Percentiles rank a stretch among this genome's conserved stretches.
Evolutionary conservation across 129 eudicot species (phyloP).

Genomic region (Centella asiatica): DNA sequence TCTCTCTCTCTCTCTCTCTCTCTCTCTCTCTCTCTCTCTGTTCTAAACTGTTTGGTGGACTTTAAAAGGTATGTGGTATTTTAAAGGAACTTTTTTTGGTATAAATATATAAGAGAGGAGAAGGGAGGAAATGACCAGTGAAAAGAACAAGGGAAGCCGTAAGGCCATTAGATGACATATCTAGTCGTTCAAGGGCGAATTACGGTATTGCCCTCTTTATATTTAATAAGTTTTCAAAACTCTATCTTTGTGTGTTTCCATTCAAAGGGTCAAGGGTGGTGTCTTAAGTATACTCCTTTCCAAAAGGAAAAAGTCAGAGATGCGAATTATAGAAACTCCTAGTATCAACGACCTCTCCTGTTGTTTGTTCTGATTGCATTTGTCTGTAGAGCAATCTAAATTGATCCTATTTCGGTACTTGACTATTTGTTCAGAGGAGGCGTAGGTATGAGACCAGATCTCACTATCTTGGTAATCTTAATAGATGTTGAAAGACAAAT

Average conservation of each 20-base stretch:
- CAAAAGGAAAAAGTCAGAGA: conserved; percentile 1
- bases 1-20: conserved; percentile 7
- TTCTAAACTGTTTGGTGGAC: not conserved
- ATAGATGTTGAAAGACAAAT: too few relatives aligned
- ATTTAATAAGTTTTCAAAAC: not conserved
- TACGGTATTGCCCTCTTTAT: conserved; percentile 23
- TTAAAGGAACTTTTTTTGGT: conserved; percentile 11
- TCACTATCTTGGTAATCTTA: too few relatives aligned
- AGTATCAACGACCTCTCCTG: not conserved
- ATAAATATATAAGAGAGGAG: conserved; percentile 17
- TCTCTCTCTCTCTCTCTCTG: not conserved
- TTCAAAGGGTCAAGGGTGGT: conserved; percentile 6
- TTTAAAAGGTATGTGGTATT: conserved; percentile 2
- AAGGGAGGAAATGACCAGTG: conserved; percentile 18
- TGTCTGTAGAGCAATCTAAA: too few relatives aligned
- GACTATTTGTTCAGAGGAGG: conserved; percentile 14
- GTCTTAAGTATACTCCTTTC: conserved; percentile 1
- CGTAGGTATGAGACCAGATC: too few relatives aligned
- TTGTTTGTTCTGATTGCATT: not conserved
- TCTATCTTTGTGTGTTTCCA: not conserved
- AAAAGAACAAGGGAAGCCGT: conserved; percentile 19
- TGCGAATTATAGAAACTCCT: not conserved
- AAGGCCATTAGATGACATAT: conserved; percentile 46
- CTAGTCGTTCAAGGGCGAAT: conserved; percentile 14
- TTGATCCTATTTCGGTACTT: too few relatives aligned